Evolutionary conservation across 768 basidiomycete genomes (phyloP), one percentile per base, ranked within the genome.

Genomic region (Kwoniella mangroviensis): DNA sequence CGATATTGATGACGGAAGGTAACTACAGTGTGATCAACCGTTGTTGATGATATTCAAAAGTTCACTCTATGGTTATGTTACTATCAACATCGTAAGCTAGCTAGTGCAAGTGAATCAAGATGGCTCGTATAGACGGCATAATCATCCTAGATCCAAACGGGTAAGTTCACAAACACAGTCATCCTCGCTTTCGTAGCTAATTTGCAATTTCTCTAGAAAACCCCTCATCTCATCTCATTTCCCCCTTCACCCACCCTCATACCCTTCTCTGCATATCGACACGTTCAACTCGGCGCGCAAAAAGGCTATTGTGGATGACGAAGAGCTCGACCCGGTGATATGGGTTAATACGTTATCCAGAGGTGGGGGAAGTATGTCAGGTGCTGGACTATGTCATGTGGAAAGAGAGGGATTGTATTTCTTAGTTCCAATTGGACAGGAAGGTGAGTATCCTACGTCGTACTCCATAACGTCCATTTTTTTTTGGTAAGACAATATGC

Each of bases 171-270:
- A 57, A 7, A 17, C 43, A 51, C 9, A 11, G 49, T 12, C 17
- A 11, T n/a, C 5, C 22, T 26, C 56, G 13, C 28, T 15, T 57
- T 11, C 15, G 13, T 19, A 12, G 53, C 66, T 68, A 53, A 64
- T 55, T n/a, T 15, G 22, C 53, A 56, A 28, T 26, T 21, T 45
- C 61, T 51, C 45, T 53, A 86, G 85, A 40, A 83, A 88, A 56
- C 89, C 94, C 26, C 91, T 97, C 73, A 92, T 95, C 73, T 92
- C 94, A 84, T 94, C 94, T 40, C 91, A 91, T 51, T 97, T 95
- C 84, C 89, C 91, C 65, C 89, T 89, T 19, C 89, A 88, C 54
- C 87, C 90, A 12, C 83, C 90, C 0, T 89, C 90, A 1, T 94
- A 93, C 82, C 90, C 94, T 1, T 85, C 94, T 9, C 84, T 94